A percentile compares a stretch with the other conserved stretches of the same genome.
These are phyloP conservation scores for Scopulariopsis brevicaulis DNA, from an alignment of 2,329 filamentous ascomycete genomes.

Conservation along the genomic window DNA sequence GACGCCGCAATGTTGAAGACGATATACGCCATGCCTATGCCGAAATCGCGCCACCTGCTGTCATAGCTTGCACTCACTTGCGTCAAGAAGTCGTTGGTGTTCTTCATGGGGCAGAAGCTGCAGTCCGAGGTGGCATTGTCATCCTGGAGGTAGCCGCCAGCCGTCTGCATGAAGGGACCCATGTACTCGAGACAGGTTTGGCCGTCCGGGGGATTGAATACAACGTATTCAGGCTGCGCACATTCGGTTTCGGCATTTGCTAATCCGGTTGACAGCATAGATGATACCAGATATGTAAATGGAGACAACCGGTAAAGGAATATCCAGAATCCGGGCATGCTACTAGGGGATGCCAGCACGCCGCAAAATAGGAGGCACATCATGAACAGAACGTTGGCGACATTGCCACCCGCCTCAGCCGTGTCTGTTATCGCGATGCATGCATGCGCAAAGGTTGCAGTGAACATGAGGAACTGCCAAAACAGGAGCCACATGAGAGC, in stretches of 20 bases:
- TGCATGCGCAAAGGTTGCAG: constrained; percentile 70
- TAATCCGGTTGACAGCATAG: constrained; percentile 59
- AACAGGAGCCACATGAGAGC: constrained; percentile 71
- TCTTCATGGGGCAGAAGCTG: constrained; percentile 37
- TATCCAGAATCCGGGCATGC: constrained; percentile 66
- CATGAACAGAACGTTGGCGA: constrained; percentile 65
- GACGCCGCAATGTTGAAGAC: constrained; percentile 46
- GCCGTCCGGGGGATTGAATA: constrained; percentile 50
- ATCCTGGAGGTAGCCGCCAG: constrained; percentile 45
- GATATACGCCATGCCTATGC: constrained; percentile 48
- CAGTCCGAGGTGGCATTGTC: constrained; percentile 34
- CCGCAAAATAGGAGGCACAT: constrained; percentile 65
- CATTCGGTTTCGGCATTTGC: constrained; percentile 57
- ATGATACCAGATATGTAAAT: constrained; percentile 69
- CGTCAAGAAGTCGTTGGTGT: constrained; percentile 41
- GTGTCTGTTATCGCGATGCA: constrained; percentile 65
- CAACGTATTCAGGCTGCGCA: constrained; percentile 55
- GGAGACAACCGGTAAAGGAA: constrained; percentile 78
- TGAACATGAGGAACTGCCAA: constrained; percentile 66
- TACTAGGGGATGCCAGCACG: constrained; percentile 53
- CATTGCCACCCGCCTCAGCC: constrained; percentile 64
- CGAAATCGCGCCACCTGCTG: constrained; percentile 59
- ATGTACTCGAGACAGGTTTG: constrained; percentile 47
- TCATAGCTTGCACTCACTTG: constrained; percentile 37
- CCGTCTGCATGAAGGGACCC: constrained; percentile 27